These are phyloP conservation scores for Teunomyces panamensis DNA, from an alignment of 805 yeast species.

Conservation along the genomic window DNA sequence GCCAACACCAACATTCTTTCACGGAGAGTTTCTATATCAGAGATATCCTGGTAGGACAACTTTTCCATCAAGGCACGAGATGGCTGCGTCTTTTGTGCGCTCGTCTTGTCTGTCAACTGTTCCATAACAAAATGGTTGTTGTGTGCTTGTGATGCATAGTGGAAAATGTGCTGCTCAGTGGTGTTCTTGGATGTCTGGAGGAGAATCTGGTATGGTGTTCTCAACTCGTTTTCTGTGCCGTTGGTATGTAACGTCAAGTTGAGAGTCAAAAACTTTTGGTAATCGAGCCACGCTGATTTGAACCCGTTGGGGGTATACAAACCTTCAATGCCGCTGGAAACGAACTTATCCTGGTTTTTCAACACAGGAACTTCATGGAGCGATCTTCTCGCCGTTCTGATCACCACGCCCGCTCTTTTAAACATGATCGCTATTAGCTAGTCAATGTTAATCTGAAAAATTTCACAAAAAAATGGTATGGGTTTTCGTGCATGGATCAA, in stretches of 20 bases:
- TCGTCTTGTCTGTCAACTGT: slow-evolving; percentile 43
- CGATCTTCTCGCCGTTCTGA: slow-evolving; percentile 20
- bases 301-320: slow-evolving; percentile 65
- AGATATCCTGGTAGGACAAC: slow-evolving; percentile 31
- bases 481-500: not conserved
- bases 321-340: slow-evolving; percentile 56
- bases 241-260: slow-evolving; percentile 61
- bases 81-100: slow-evolving; percentile 34
- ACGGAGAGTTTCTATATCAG: slow-evolving; percentile 49
- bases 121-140: slow-evolving; percentile 88
- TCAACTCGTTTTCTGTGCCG: slow-evolving; percentile 78
- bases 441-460: slow-evolving; percentile 8
- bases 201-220: slow-evolving; percentile 69
- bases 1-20: slow-evolving; percentile 48
- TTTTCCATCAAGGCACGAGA: slow-evolving; percentile 37
- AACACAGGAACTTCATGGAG: slow-evolving; percentile 67
- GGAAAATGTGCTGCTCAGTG: slow-evolving; percentile 68
- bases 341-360: slow-evolving; percentile 35
- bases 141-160: slow-evolving; percentile 86
- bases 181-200: slow-evolving; percentile 65
- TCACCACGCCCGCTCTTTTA: slow-evolving; percentile 2
- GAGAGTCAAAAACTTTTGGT: slow-evolving; percentile 65
- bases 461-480: slow-evolving; percentile 6
- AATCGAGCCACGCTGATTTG: slow-evolving; percentile 73
- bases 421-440: slow-evolving; percentile 4